Percentiles rank a stretch among this genome's conserved stretches.
Evolutionary conservation across 2,329 filamentous ascomycete species (phyloP).

Genomic region (Hymenoscyphus linearis): DNA sequence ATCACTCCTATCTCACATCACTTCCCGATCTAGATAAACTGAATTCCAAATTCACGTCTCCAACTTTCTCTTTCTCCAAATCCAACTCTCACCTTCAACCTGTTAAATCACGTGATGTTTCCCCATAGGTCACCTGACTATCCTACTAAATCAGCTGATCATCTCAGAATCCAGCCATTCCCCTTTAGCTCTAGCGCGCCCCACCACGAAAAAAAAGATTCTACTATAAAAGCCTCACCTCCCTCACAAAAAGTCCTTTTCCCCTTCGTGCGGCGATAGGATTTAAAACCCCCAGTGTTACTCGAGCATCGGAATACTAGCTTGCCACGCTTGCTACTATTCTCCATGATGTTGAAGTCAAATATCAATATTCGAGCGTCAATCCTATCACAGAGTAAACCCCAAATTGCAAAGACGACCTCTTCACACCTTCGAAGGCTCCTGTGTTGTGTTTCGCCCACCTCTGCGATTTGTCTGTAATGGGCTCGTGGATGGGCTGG

Average conservation of each 20-base stretch:
- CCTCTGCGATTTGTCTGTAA: slow-evolving; percentile 25
- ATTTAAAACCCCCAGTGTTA: slow-evolving; percentile 29
- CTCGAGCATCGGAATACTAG: slow-evolving; percentile 28
- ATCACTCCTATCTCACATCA: too few species aligned
- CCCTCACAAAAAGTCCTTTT: slow-evolving; percentile 7
- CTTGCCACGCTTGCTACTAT: neutral
- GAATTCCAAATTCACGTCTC: too few species aligned
- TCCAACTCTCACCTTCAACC: too few species aligned
- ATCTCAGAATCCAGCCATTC: too few species aligned
- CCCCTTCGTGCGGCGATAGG: slow-evolving; percentile 31
- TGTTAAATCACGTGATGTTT: too few species aligned
- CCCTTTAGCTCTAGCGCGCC: too few species aligned
- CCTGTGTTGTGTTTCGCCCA: slow-evolving; percentile 31
- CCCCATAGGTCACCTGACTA: neutral
- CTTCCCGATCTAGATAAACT: too few species aligned
- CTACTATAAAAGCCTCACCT: neutral
- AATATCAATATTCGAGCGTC: slow-evolving; percentile 30
- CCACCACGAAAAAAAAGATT: neutral
- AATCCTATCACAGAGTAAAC: slow-evolving; percentile 36
- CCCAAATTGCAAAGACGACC: slow-evolving; percentile 67
- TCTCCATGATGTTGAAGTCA: slow-evolving; percentile 28
- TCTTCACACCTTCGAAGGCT: slow-evolving; percentile 40
- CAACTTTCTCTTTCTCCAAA: too few species aligned
- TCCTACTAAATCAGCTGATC: neutral
- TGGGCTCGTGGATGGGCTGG: slow-evolving; percentile 23